Evolutionary conservation across 1,284 basidiomycete genomes (phyloP).

Genomic region (Melampsora occidentalis): DNA sequence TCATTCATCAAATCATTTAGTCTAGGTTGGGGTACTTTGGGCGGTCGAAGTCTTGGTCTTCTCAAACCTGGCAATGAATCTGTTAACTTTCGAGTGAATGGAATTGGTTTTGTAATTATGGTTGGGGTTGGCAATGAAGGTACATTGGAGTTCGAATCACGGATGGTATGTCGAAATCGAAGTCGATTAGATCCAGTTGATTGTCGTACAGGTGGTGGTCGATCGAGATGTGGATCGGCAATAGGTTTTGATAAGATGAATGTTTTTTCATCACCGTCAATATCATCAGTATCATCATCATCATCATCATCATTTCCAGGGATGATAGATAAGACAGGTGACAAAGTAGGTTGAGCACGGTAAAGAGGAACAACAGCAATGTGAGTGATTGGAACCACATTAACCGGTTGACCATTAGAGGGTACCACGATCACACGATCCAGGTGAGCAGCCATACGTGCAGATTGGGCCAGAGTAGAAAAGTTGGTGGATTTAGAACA

Average conservation of each 20-base stretch:
- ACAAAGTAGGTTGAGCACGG: slow-evolving; percentile 24
- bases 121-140: background rate
- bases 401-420: background rate
- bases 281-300: no score
- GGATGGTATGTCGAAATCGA: background rate
- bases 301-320: no score
- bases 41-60: background rate
- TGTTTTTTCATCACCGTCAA: no score
- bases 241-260: background rate
- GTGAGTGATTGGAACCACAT: slow-evolving; percentile 16
- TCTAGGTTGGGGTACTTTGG: background rate
- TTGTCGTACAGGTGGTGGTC: background rate
- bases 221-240: background rate
- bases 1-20: slow-evolving; percentile 5
- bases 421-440: background rate
- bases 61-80: no score
- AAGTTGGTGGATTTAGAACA: background rate
- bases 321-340: slow-evolving; percentile 1
- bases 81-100: background rate
- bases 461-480: background rate
- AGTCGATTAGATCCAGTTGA: background rate
- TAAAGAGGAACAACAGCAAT: slow-evolving; percentile 22
- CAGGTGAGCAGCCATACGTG: background rate
- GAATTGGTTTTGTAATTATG: background rate
- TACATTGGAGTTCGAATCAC: background rate